Percentiles rank a stretch among this genome's conserved stretches.
Conservation (phyloP, 768 basidiomycete genomes). For the Cystobasidium onofrii region DNA sequence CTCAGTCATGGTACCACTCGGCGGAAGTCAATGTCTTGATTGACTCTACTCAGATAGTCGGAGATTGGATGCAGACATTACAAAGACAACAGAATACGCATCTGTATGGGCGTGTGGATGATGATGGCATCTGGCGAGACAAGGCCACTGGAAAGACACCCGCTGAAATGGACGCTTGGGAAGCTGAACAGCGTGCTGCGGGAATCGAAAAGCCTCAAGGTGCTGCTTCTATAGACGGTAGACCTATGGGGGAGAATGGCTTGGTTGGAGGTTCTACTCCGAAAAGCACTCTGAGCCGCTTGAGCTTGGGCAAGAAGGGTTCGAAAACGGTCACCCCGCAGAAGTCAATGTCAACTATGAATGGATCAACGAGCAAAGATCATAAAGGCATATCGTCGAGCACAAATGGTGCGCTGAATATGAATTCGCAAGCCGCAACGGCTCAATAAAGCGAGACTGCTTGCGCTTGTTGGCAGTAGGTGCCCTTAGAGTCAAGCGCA, state of each 20-base stretch:
- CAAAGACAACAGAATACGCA: slow-evolving; percentile 55
- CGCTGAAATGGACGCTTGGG: slow-evolving; percentile 44
- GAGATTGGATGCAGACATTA: slow-evolving; percentile 56
- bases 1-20: slow-evolving; percentile 65
- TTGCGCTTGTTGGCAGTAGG: too few relatives aligned
- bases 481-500: too few relatives aligned
- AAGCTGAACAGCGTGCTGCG: slow-evolving; percentile 2
- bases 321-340: not conserved
- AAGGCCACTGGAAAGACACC: slow-evolving; percentile 45
- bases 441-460: not conserved
- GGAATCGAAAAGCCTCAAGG: not conserved
- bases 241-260: not conserved
- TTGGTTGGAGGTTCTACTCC: not conserved
- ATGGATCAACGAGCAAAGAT: not conserved
- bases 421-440: not conserved
- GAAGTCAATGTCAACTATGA: not conserved
- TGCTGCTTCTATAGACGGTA: not conserved
- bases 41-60: slow-evolving; percentile 53
- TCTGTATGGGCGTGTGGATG: slow-evolving; percentile 50
- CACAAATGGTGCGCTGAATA: not conserved
- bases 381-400: not conserved
- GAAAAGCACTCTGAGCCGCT: not conserved
- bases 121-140: slow-evolving; percentile 58
- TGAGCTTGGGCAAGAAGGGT: not conserved
- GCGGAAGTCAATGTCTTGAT: slow-evolving; percentile 63